Conservation (phyloP, 1,284 basidiomycete genomes). For the Blastosporella zonata region DNA sequence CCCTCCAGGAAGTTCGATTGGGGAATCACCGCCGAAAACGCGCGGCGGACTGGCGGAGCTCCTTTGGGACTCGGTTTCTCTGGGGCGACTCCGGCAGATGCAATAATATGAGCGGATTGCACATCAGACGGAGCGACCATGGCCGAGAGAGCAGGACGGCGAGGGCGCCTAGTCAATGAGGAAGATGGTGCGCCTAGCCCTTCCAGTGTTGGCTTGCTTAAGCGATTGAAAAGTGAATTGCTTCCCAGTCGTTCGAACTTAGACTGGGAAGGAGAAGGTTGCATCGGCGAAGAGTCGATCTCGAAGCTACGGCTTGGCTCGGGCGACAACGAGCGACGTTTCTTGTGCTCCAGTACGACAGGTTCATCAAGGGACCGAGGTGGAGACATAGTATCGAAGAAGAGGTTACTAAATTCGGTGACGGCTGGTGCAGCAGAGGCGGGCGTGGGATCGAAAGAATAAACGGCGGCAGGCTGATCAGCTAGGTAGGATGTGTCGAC, state of each 20-base stretch:
- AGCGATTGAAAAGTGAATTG: constrained; percentile 39
- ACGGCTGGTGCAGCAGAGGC: constrained; percentile 52
- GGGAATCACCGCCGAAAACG: constrained; percentile 70
- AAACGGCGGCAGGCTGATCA: constrained; percentile 26
- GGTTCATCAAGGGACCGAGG: constrained; percentile 42
- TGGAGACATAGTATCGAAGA: constrained; percentile 57
- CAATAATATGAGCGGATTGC: constrained; percentile 33
- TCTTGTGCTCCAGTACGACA: constrained; percentile 47
- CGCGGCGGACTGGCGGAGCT: constrained; percentile 57
- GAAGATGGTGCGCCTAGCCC: constrained; percentile 59
- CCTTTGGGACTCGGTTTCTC: constrained; percentile 27
- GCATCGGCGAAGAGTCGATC: constrained; percentile 55
- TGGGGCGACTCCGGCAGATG: constrained; percentile 23
- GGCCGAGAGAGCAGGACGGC: constrained; percentile 67
- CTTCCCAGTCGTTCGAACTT: constrained; percentile 61
- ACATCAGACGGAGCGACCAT: constrained; percentile 46
- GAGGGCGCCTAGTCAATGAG: constrained; percentile 52
- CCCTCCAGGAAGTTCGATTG: constrained; percentile 41
- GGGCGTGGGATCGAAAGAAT: constrained; percentile 39
- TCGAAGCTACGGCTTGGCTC: constrained; percentile 40
- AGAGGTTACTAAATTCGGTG: constrained; percentile 54
- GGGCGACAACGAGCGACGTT: constrained; percentile 70
- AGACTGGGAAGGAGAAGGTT: constrained; percentile 61
- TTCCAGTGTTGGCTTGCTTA: constrained; percentile 53
- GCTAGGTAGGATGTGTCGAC: constrained; percentile 55